Evolutionary conservation across 1,284 basidiomycete species (phyloP), one percentile per base, ranked within the genome.

Genomic region (Neolentinus lepideus): DNA sequence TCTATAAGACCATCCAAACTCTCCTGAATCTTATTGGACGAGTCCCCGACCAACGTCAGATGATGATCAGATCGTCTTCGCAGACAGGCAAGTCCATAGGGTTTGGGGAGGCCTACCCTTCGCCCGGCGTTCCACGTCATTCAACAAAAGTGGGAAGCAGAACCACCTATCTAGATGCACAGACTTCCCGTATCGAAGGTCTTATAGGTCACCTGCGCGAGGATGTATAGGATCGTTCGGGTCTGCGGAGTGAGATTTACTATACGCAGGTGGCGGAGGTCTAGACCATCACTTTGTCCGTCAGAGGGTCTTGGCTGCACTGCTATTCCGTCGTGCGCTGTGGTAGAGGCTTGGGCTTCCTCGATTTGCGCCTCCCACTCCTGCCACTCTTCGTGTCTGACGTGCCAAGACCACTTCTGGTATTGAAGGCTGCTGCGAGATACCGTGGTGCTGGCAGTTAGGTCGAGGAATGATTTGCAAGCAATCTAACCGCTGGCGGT

Each of bases 181-280:
- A 54, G 75, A 75, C 60, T 77, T 78, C 0, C 79, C 76, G 63
- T 87, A 81, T 31, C 77, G 77, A 33, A 88, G 65, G 1, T 77
- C 73, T 0, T 71, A 63, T 25, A 88, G 67, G 60, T 87, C 84
- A 10, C 85, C 86, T n/a, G 78, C 72, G 1, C 85, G 76, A 10
- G 85, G 86, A 61, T 81, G 82, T 36, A 85, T 76, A 9, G 69
- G 63, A n/a, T 70, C 61, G 29, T 66, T 62, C 16, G 66, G 57
- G 33, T 67, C 63, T 10, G 38, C 38, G 6, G 38, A 4, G 16
- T n/a, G 38, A 63, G 59, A 21, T 46, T 46, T 31, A 36, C 50
- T 12, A 24, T 43, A 52, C 11, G 56, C 26, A n/a, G 56, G n/a
- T n/a, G n/a, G 53, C 29, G 57, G 55, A 45, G 61, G 46, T 61